Percentiles rank a stretch among this genome's conserved stretches.
Conservation (phyloP, 2,329 filamentous ascomycete genomes). For the Ceratocystis lukuohia region DNA sequence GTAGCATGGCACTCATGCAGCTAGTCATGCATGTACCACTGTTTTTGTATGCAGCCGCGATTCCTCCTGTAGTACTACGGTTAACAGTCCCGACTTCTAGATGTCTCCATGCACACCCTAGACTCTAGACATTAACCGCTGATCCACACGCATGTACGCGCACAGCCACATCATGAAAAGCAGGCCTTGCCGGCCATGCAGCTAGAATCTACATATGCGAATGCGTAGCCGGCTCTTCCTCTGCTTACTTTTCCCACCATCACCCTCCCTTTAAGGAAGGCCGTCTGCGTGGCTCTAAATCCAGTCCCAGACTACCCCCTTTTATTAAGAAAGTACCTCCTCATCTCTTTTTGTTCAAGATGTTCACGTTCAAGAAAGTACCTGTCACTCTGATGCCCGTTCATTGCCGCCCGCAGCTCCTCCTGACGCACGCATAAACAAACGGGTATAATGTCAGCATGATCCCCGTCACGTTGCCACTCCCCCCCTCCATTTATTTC, state of each 20-base stretch:
- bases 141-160: neutral
- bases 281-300: neutral
- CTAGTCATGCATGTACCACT: neutral
- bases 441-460: no score
- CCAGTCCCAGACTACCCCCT: neutral
- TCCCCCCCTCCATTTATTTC: neutral
- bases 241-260: neutral
- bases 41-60: neutral
- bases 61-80: neutral
- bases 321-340: neutral
- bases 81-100: no score
- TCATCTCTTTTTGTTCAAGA: neutral
- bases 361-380: neutral
- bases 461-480: neutral
- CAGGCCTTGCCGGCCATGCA: neutral
- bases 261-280: neutral
- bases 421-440: neutral
- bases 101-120: no score
- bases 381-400: neutral
- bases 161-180: neutral
- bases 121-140: no score
- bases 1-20: neutral
- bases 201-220: neutral
- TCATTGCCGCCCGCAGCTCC: neutral
- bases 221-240: neutral